These are phyloP conservation scores for Millerago galiae DNA, from an alignment of 805 yeast genomes.

Conservation along the genomic window DNA sequence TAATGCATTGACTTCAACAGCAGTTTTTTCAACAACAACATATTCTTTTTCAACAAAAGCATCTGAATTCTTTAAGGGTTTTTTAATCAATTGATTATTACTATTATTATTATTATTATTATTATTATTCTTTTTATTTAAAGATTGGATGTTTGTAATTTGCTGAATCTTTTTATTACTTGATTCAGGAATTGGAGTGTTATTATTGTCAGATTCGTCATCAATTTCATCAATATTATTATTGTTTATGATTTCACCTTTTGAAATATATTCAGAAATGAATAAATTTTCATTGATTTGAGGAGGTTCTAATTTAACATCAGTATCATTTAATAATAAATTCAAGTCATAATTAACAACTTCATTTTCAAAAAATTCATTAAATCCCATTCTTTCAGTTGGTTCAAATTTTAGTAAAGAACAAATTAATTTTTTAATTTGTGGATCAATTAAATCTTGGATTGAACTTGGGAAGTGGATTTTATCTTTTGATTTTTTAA, in stretches of 20 bases:
- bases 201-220: conserved; percentile 9
- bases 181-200: conserved; percentile 2
- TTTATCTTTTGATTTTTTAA: conserved; percentile 72
- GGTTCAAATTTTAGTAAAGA: conserved; percentile 79
- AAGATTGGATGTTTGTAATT: background rate
- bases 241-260: conserved; percentile 22
- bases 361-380: conserved; percentile 77
- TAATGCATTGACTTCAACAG: conserved; percentile 90
- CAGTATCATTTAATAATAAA: conserved; percentile 25
- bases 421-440: conserved; percentile 64
- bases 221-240: conserved; percentile 12
- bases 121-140: background rate
- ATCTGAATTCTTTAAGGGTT: conserved; percentile 32
- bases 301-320: conserved; percentile 56
- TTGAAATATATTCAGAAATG: conserved; percentile 70
- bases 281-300: conserved; percentile 70
- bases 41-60: conserved; percentile 71
- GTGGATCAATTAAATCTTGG: conserved; percentile 43
- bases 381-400: conserved; percentile 79
- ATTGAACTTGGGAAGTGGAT: conserved; percentile 70
- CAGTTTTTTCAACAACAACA: conserved; percentile 90
- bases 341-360: conserved; percentile 50
- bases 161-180: conserved; percentile 1
- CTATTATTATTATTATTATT: background rate
- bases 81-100: conserved; percentile 22